Percentiles rank a stretch among this genome's conserved stretches.
phyloP scores from a whole-genome alignment of 208 protist genomes.

The Crithidia mellificae region DNA sequence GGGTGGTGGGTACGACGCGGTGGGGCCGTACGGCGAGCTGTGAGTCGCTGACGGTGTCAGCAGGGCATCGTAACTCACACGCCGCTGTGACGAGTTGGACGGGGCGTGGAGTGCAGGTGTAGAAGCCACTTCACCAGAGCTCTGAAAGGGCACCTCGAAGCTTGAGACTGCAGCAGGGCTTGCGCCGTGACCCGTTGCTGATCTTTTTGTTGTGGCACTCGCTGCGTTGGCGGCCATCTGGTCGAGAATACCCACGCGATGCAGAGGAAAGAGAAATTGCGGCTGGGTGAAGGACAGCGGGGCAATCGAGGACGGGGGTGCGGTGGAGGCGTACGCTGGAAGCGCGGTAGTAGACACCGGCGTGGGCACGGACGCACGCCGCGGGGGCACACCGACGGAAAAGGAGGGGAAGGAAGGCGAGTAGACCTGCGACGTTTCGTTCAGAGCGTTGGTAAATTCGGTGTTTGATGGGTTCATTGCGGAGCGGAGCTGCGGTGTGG shows the following conservation, averaged over 20 bases:
- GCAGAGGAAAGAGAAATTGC: slow-evolving; percentile 17
- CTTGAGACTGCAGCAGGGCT: no score
- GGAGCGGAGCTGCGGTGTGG: neutral
- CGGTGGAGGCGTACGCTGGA: neutral
- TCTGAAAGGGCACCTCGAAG: no score
- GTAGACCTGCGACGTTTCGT: neutral
- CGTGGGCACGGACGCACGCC: neutral
- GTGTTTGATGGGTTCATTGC: neutral
- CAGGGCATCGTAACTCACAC: no score
- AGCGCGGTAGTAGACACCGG: neutral
- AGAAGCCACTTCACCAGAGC: no score
- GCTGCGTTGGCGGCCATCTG: neutral
- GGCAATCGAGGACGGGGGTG: neutral
- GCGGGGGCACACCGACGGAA: neutral
- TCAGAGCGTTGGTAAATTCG: neutral
- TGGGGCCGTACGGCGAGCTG: neutral
- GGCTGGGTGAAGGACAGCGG: slow-evolving; percentile 20
- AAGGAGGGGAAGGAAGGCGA: neutral
- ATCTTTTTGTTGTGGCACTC: no score
- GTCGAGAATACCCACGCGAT: neutral
- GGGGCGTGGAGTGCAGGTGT: no score
- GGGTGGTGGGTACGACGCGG: neutral
- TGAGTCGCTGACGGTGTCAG: neutral
- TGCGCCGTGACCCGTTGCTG: no score
- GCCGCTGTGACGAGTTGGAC: no score